phyloP scores from a whole-genome alignment of 805 yeast genomes.

The Priceomyces castillae region DNA sequence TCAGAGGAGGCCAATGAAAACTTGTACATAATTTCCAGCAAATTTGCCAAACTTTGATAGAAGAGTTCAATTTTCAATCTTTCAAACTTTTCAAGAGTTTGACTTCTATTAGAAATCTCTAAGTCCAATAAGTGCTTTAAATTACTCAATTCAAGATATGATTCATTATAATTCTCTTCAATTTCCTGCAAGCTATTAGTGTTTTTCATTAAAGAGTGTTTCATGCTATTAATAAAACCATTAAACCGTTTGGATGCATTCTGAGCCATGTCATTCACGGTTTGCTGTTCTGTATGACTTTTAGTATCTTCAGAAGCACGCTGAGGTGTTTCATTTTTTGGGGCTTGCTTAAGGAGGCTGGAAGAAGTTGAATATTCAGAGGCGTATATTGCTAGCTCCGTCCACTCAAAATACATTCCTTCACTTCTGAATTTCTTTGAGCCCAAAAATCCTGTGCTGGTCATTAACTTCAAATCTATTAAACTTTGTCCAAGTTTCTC shows the following conservation, averaged over 20 bases:
- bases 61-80: constrained; percentile 30
- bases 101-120: constrained; percentile 20
- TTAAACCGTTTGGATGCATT: constrained; percentile 28
- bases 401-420: constrained; percentile 46
- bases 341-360: neutral
- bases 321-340: neutral
- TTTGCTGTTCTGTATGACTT: neutral
- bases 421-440: constrained; percentile 38
- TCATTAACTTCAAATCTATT: constrained; percentile 31
- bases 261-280: constrained; percentile 22
- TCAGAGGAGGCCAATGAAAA: constrained; percentile 24
- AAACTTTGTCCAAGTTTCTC: constrained; percentile 42
- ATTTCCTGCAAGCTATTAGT: constrained; percentile 25
- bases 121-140: constrained; percentile 29
- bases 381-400: constrained; percentile 27
- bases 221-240: constrained; percentile 34
- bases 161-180: constrained; percentile 32
- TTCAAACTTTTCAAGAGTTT: constrained; percentile 34
- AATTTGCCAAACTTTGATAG: constrained; percentile 29
- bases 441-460: constrained; percentile 30
- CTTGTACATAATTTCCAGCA: constrained; percentile 33
- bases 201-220: constrained; percentile 27
- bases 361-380: constrained; percentile 10
- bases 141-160: constrained; percentile 32
- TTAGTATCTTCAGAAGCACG: neutral